Conservation (phyloP, 768 basidiomycete genomes). For the Trametopsis cervina region DNA sequence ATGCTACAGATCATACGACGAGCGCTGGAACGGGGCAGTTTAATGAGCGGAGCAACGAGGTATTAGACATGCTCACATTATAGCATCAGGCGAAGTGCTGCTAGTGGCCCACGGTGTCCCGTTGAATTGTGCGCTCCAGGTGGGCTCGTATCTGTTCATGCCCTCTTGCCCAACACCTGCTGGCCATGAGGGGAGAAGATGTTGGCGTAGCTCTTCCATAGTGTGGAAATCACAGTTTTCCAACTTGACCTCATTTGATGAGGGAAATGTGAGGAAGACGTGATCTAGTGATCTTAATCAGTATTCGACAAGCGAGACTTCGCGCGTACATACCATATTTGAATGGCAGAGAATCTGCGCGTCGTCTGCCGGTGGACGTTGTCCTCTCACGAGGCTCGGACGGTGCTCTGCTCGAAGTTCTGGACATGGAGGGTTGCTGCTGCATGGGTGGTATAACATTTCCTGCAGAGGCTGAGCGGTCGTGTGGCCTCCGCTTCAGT, state of each 20-base stretch:
- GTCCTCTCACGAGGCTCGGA: slow-evolving; percentile 14
- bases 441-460: not conserved
- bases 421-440: slow-evolving; percentile 3
- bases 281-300: slow-evolving; percentile 40
- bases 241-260: slow-evolving; percentile 53
- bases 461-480: slow-evolving; percentile 13
- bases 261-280: slow-evolving; percentile 63
- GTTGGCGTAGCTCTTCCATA: slow-evolving; percentile 49
- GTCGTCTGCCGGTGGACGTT: slow-evolving; percentile 17
- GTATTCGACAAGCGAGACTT: not conserved
- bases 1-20: slow-evolving; percentile 54
- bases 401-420: slow-evolving; percentile 13
- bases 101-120: slow-evolving; percentile 63
- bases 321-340: slow-evolving; percentile 20
- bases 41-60: slow-evolving; percentile 2
- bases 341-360: slow-evolving; percentile 27
- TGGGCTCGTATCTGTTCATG: slow-evolving; percentile 27
- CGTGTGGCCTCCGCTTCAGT: slow-evolving; percentile 40
- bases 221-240: slow-evolving; percentile 39
- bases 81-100: slow-evolving; percentile 36
- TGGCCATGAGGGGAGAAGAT: slow-evolving; percentile 59
- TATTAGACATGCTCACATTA: slow-evolving; percentile 44
- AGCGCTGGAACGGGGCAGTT: slow-evolving; percentile 33
- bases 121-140: slow-evolving; percentile 60
- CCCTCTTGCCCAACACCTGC: slow-evolving; percentile 50